These are phyloP conservation scores for Arthroderma sp. DNA, from an alignment of 2,329 filamentous ascomycete genomes.

Conservation along the genomic window DNA sequence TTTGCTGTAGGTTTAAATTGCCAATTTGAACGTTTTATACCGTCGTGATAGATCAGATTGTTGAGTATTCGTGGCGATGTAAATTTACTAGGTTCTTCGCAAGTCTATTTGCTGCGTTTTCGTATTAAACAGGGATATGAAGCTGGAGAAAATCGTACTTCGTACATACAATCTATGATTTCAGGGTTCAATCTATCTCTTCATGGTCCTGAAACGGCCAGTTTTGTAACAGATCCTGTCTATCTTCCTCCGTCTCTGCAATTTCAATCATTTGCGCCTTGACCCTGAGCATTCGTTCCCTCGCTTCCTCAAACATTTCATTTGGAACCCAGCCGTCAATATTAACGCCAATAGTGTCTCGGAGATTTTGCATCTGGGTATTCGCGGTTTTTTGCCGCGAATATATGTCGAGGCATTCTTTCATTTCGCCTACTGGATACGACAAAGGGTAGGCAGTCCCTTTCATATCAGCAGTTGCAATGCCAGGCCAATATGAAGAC, in stretches of 20 bases:
- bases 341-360: constrained; percentile 16
- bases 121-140: background rate
- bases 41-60: background rate
- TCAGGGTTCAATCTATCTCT: constrained; percentile 7
- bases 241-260: constrained; percentile 15
- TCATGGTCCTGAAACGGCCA: constrained; percentile 15
- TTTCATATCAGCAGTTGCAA: constrained; percentile 1
- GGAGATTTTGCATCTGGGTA: constrained; percentile 15
- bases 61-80: background rate
- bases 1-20: background rate
- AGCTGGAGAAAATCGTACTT: no score
- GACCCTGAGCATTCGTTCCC: constrained; percentile 11
- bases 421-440: constrained; percentile 12
- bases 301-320: constrained; percentile 17
- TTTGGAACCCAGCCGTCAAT: constrained; percentile 19
- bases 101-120: background rate
- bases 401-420: constrained; percentile 13
- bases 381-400: constrained; percentile 16
- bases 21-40: background rate
- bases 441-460: constrained; percentile 11
- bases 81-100: background rate
- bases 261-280: constrained; percentile 17
- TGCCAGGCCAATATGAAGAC: constrained; percentile 13
- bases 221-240: constrained; percentile 6
- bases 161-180: background rate